Base-by-base conservation (phyloP, 2,329 filamentous ascomycete genomes). In the Colletotrichum chlorophyti region DNA sequence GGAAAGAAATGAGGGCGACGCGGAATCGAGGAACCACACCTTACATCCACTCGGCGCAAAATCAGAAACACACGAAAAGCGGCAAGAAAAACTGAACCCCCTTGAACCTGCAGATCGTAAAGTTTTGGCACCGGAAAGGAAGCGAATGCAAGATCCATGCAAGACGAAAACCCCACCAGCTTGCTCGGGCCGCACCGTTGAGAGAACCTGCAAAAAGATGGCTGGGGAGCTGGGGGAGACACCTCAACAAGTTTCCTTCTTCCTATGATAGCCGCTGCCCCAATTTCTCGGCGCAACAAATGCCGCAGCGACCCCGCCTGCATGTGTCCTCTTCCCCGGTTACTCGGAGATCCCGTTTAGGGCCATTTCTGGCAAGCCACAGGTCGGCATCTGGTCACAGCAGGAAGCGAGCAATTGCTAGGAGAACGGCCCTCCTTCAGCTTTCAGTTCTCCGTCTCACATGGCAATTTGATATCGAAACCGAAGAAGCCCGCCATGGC, bases 401-500 rank as follows among this genome's bases (percentile, higher is more conserved):
- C n/a, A 35, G 10, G 14, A 19, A 26, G 19, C n/a, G 6, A 32
- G 10, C 31, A 7, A 11, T 21, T 1, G 6, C 10, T 9, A 14
- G 14, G n/a, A 19, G 5, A 29, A 19, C n/a, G 7, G 15, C 14
- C 34, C 26, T 40, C n/a, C 24, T 6, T 51, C 10, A 15, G 12
- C 26, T 24, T 10, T 17, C 34, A 27, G n/a, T 27, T 27, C 12
- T 29, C 8, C 19, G 8, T 19, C 34, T 34, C 32, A 10, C 31
- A 59, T 55, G 51, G 37, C 24, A 17, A 12, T 24, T 27, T 35
- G 37, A 37, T 12, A 23, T 17, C 24, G 6, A 17, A 5, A 21
- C 23, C 19, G 24, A 8, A 23, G 21, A 15, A 21, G 24, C 26
- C 24, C 43, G 24, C 49, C 47, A 78, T 78, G 74, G 66, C 76